Evolutionary conservation across 257 asterid genomes (phyloP).

Genomic region (Coffea eugenioides): DNA sequence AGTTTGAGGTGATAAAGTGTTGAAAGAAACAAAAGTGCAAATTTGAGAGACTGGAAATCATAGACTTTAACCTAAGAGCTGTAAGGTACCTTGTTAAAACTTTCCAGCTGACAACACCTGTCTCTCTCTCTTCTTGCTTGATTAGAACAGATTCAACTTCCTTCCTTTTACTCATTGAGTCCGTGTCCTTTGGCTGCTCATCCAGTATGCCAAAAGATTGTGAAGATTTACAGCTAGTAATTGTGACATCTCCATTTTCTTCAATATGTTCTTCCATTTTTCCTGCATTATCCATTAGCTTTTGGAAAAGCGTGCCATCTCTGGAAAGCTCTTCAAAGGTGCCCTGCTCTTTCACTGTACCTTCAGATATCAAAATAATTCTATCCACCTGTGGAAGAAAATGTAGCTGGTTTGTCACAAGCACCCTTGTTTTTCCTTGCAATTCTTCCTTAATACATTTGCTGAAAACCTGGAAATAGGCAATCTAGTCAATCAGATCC

Average conservation of each 20-base stretch:
- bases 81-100: conserved; percentile 67
- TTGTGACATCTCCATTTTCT: conserved; percentile 48
- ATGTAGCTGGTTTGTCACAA: conserved; percentile 95
- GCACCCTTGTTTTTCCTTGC: conserved; percentile 83
- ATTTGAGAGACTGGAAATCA: background rate
- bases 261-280: conserved; percentile 90
- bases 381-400: conserved; percentile 95
- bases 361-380: conserved; percentile 88
- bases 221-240: conserved; percentile 33
- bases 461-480: conserved; percentile 65
- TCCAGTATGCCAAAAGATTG: conserved; percentile 41
- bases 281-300: conserved; percentile 98
- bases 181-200: conserved; percentile 47
- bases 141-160: conserved; percentile 82
- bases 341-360: conserved; percentile 95
- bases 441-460: conserved; percentile 85
- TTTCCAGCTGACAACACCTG: conserved; percentile 88
- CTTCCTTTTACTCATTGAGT: conserved; percentile 40
- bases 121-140: conserved; percentile 98
- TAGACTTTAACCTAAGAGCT: too few species aligned
- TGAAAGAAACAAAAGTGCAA: conserved; percentile 3
- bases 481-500: background rate
- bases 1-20: too few species aligned
- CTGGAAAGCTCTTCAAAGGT: conserved; percentile 90
- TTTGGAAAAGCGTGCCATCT: conserved; percentile 70